These are phyloP conservation scores for Rhododendron ovatum DNA, from an alignment of 148 eudicot species.

Conservation along the genomic window DNA sequence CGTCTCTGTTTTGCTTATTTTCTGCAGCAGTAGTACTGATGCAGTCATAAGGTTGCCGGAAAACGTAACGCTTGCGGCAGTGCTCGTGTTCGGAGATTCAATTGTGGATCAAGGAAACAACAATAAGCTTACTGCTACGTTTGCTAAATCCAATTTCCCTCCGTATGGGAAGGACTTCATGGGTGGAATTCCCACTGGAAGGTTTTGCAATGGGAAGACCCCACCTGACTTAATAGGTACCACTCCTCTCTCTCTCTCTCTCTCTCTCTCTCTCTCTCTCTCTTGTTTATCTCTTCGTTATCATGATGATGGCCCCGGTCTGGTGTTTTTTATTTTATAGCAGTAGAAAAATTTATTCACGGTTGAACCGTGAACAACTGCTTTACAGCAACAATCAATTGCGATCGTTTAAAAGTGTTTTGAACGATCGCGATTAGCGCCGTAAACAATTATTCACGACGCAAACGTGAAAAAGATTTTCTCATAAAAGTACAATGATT, in stretches of 20 bases:
- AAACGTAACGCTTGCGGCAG: slow-evolving; percentile 38
- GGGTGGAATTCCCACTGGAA: slow-evolving; percentile 56
- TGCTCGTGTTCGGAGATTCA: slow-evolving; percentile 62
- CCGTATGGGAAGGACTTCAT: slow-evolving; percentile 63
- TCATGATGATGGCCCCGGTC: not conserved
- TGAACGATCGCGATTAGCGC: no score
- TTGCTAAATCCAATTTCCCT: slow-evolving; percentile 37
- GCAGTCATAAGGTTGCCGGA: slow-evolving; percentile 30
- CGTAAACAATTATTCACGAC: no score
- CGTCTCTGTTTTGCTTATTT: not conserved
- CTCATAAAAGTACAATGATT: no score
- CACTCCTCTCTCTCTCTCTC: not conserved
- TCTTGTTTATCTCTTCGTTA: not conserved
- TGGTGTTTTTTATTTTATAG: not conserved
- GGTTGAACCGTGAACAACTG: no score
- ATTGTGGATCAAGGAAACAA: slow-evolving; percentile 67
- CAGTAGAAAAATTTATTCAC: no score
- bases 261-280: not conserved
- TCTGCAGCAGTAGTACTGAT: not conserved
- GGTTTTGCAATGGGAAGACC: slow-evolving; percentile 64
- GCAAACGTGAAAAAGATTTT: no score
- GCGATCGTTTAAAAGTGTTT: no score
- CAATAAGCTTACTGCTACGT: slow-evolving; percentile 19
- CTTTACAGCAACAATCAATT: no score
- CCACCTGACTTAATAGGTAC: slow-evolving; percentile 74